Base-by-base conservation (phyloP, 1,139 yeast genomes). In the Pneumocystis sp. region DNA sequence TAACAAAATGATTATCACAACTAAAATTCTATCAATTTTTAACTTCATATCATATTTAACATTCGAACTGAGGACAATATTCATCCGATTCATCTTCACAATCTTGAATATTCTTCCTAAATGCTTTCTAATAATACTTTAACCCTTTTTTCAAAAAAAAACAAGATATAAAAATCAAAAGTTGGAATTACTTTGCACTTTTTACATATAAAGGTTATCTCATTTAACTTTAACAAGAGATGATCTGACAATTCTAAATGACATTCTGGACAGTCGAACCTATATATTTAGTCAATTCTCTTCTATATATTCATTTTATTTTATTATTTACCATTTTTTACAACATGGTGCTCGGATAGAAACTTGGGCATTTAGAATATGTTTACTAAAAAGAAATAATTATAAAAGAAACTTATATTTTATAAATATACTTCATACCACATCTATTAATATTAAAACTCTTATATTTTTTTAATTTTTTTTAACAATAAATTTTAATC, bases 241-340 rank as follows among this genome's bases (percentile, higher is more conserved):
- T 76, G 78, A 63, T 71, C 74, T 64, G 76, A 77, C 59, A 66
- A 66, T 63, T 74, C 77, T 21, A 67, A 72, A 66, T 76, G 78
- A 67, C 76, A 76, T 64, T 71, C 71, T 15, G 78, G 76, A 66
- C 78, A 76, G 70, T 76, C 77, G 66, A 74, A 74, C 74, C 76
- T 75, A 66, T 74, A 74, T 21, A 40, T 17, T 35, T 21, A 50
- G 25, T 59, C 19, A 15, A 19, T 12, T 8, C 17, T 12, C 34
- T 1, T 44, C 17, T 21, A 56, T 62, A 29, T 19, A 44, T 17
- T 37, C 3, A 15, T 29, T 31, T 25, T 63, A 56, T 39, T 60
- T 56, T 21, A 42, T 59, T 57, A 65, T 57, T 37, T 57, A 37
- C 21, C 45, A 5, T 12, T 64, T 39, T 29, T 45, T 61, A 60